A percentile compares a stretch with the other conserved stretches of the same genome.
Conservation (phyloP, 2,329 filamentous ascomycete species). For the Trichoderma sp. region DNA sequence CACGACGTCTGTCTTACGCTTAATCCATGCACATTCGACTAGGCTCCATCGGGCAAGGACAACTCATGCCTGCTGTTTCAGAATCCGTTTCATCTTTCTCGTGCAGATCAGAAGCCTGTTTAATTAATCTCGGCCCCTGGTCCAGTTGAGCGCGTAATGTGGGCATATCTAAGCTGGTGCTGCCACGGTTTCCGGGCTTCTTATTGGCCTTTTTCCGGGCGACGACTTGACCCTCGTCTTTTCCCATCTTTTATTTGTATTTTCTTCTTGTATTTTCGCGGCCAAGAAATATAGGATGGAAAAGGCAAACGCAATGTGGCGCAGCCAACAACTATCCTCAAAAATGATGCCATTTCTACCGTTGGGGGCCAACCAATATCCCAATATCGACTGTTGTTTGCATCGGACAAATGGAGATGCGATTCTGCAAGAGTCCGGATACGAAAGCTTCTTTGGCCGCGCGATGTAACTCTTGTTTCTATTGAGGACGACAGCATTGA, state of each 20-base stretch:
- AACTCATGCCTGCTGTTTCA: slow-evolving; percentile 9
- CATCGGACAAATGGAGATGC: not conserved
- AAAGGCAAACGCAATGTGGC: not conserved
- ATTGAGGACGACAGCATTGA: not conserved
- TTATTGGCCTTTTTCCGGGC: not conserved
- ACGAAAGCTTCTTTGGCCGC: not conserved
- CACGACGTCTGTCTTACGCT: not conserved
- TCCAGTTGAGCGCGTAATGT: not conserved
- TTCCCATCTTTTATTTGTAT: not conserved
- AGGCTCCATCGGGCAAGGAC: not conserved
- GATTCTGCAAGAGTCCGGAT: not conserved
- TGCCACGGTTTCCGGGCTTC: not conserved
- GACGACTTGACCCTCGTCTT: not conserved
- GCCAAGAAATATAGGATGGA: not conserved
- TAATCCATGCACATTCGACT: not conserved
- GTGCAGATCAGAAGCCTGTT: slow-evolving; percentile 3
- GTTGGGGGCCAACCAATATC: not conserved
- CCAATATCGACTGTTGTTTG: not conserved
- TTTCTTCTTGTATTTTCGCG: not conserved
- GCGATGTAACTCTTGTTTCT: not conserved
- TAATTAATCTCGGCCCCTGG: not conserved
- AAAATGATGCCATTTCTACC: not conserved
- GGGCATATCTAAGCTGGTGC: not conserved
- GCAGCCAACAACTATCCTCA: not conserved
- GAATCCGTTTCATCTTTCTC: slow-evolving; percentile 11